Evolutionary conservation across 805 yeast genomes (phyloP).

Genomic region (Yarrowia sp.): DNA sequence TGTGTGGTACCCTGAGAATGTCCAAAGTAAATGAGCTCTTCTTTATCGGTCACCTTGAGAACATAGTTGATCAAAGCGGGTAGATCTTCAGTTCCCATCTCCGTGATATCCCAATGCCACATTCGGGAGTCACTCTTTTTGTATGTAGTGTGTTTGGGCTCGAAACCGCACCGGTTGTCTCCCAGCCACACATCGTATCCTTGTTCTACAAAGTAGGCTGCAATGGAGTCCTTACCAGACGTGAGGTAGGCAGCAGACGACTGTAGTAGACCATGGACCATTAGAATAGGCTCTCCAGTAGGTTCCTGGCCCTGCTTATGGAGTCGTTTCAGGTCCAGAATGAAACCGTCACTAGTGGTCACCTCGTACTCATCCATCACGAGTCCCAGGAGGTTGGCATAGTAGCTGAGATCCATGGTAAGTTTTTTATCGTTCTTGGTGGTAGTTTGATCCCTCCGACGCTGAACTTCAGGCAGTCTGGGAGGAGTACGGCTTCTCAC

Average conservation of each 20-base stretch:
- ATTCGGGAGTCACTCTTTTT: slow-evolving; percentile 47
- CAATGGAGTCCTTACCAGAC: slow-evolving; percentile 75
- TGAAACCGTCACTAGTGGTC: slow-evolving; percentile 76
- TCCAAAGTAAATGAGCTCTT: slow-evolving; percentile 58
- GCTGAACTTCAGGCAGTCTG: slow-evolving; percentile 30
- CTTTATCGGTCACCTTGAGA: slow-evolving; percentile 38
- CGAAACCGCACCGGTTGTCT: slow-evolving; percentile 83
- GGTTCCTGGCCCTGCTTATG: slow-evolving; percentile 42
- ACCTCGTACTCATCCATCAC: slow-evolving; percentile 57
- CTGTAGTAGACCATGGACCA: slow-evolving; percentile 84
- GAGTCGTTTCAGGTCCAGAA: slow-evolving; percentile 61
- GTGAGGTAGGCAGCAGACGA: slow-evolving; percentile 83
- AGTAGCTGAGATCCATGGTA: slow-evolving; percentile 60
- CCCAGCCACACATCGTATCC: slow-evolving; percentile 92
- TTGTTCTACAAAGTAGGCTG: slow-evolving; percentile 48
- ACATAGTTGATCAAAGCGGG: slow-evolving; percentile 69
- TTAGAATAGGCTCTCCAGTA: slow-evolving; percentile 53
- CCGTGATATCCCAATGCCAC: slow-evolving; percentile 95
- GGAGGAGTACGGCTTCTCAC: neutral
- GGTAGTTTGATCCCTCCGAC: slow-evolving; percentile 31
- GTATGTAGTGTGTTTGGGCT: slow-evolving; percentile 58
- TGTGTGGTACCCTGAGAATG: slow-evolving; percentile 97
- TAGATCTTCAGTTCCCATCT: slow-evolving; percentile 74
- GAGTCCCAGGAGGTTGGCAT: slow-evolving; percentile 59
- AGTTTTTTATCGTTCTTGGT: slow-evolving; percentile 40